These are phyloP conservation scores for Talaromyces proteolyticus DNA, from an alignment of 495 filamentous ascomycete species.

Conservation along the genomic window DNA sequence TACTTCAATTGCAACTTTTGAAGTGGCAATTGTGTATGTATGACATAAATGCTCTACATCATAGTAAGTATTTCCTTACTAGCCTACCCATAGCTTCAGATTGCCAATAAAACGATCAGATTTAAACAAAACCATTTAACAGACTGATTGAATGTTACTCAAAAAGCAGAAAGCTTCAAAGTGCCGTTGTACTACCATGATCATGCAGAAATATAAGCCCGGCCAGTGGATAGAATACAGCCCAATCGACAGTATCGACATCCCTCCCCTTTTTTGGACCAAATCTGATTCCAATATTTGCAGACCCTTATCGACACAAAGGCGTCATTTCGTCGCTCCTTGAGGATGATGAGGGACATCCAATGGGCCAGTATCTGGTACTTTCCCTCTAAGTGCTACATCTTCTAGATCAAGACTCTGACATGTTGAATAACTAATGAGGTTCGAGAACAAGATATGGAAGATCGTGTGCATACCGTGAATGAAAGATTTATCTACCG, in stretches of 20 bases:
- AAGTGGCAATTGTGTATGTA: neutral
- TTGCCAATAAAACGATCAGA: neutral
- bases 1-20: neutral
- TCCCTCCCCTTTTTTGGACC: neutral
- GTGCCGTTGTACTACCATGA: neutral
- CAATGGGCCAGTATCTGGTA: constrained; percentile 5
- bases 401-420: neutral
- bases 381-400: neutral
- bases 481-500: constrained; percentile 6
- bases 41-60: neutral
- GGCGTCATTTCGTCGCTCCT: constrained; percentile 3
- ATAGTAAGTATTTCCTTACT: too few species aligned
- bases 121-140: neutral
- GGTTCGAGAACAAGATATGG: constrained; percentile 3
- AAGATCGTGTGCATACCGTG: constrained; percentile 1
- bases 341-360: neutral
- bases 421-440: neutral
- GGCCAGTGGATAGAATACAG: constrained; percentile 7
- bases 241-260: constrained; percentile 2
- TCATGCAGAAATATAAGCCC: constrained; percentile 2
- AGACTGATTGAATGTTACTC: neutral
- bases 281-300: neutral
- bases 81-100: too few species aligned
- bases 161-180: neutral
- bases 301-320: constrained; percentile 5